Base-by-base conservation (phyloP, 2,329 filamentous ascomycete species). In the Xylaria hypoxylon region DNA sequence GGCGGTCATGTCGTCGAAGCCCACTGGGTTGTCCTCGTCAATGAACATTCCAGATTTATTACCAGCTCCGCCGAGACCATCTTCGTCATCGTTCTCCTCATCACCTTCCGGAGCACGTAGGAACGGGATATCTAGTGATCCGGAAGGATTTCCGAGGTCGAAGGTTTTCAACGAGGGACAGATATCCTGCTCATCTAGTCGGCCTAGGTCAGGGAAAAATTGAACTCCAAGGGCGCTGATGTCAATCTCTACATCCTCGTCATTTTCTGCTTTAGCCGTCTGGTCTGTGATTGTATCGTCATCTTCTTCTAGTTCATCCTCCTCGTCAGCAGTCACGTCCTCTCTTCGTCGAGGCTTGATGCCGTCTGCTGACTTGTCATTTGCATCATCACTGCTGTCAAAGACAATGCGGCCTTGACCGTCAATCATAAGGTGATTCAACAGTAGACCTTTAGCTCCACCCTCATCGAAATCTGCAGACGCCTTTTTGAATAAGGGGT, bases 381-480 rank as follows among this genome's bases (percentile, higher is more conserved):
- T 86, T 22, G 86, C 80, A 77, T 98, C 96, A 77, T 99, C 95
- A 76, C 94, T 98, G 82, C 95, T 98, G 80, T 99, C 96, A 76
- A 99, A 99, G 5, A 99, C 94, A 68, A 99, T 99, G 40, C 95
- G 89, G 47, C 96, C 96, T 70, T 93, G 89, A 1, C 89, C 88
- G 79, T 99, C 96, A 70, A 99, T 97, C 76, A 95, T 93, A n/a
- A 99, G 85, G 79, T 99, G 95, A 76, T 99, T 99, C 35, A 99
- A 86, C 22, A 99, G 85, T 47, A 99, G 84, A 22, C 96, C 96
- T 80, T 98, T 99, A 63, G 96, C 96, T 63, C 96, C 96, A 22
- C 96, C 96, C 81, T 99, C 96, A 77, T 99, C 96, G 71, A 99
- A 99, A 81, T 99, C 96, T 48, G 96, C 96, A 5, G 95, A 97